A percentile compares a stretch with the other conserved stretches of the same genome.
phyloP scores from a whole-genome alignment of 2,329 filamentous ascomycete genomes.

The Cadophora luteo-olivacea region DNA sequence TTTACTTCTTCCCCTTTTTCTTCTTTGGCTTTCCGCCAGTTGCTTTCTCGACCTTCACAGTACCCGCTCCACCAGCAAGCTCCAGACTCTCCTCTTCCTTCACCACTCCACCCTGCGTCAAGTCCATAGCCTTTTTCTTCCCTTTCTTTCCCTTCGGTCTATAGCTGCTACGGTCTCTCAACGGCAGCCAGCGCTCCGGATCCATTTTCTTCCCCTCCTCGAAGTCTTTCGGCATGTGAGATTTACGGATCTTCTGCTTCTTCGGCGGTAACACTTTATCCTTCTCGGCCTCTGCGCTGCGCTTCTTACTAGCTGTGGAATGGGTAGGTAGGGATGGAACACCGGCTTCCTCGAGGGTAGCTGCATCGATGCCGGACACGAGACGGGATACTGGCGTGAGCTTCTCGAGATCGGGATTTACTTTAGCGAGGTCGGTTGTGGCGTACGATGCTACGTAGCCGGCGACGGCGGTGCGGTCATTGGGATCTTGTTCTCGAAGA shows the following conservation, averaged over 20 bases:
- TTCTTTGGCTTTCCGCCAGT: conserved; percentile 43
- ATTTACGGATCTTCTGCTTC: conserved; percentile 63
- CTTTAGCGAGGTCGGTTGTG: conserved; percentile 61
- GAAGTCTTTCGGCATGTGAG: conserved; percentile 73
- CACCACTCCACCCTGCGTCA: conserved; percentile 85
- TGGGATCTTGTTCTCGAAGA: conserved; percentile 69
- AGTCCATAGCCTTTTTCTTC: conserved; percentile 78
- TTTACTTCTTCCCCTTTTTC: conserved; percentile 55
- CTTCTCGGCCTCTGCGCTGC: conserved; percentile 50
- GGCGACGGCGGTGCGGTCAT: conserved; percentile 74
- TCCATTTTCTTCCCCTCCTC: conserved; percentile 83
- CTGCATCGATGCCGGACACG: conserved; percentile 64
- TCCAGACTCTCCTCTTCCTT: conserved; percentile 74
- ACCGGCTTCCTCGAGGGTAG: conserved; percentile 69
- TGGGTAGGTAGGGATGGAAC: conserved; percentile 58
- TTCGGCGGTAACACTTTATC: conserved; percentile 54
- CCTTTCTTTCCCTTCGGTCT: conserved; percentile 91
- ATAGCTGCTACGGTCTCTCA: conserved; percentile 88
- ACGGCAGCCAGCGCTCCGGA: conserved; percentile 90
- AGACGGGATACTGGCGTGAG: conserved; percentile 70
- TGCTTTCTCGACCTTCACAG: conserved; percentile 69
- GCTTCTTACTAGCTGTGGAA: conserved; percentile 54
- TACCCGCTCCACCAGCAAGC: conserved; percentile 67
- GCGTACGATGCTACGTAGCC: conserved; percentile 88
- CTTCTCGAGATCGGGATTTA: conserved; percentile 59